Conservation (phyloP, 768 basidiomycete genomes). For the Leccinum uliginosum region DNA sequence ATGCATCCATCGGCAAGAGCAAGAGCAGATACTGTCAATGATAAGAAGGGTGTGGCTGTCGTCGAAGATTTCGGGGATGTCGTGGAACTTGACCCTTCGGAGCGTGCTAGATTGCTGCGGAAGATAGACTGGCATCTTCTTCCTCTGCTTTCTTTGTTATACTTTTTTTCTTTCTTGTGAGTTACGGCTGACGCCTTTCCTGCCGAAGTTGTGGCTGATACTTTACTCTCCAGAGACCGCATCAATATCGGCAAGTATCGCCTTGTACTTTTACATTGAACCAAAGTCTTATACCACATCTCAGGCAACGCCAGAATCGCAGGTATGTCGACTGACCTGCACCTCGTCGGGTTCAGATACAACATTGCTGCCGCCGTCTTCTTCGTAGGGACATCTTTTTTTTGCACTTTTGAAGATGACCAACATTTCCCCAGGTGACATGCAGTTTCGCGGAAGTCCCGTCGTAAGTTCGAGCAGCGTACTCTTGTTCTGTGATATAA, state of each 20-base stretch:
- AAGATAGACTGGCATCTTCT: conserved; percentile 22
- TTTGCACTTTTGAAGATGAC: neutral
- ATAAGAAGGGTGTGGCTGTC: neutral
- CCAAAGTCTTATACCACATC: neutral
- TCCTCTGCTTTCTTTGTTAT: conserved; percentile 14
- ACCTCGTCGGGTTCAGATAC: conserved; percentile 32
- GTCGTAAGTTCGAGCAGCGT: conserved; percentile 26
- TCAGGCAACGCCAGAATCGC: conserved; percentile 43
- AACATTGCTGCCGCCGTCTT: conserved; percentile 39
- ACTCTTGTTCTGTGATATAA: conserved; percentile 1
- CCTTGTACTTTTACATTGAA: neutral
- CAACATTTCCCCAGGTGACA: conserved; percentile 21
- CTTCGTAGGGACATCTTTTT: conserved; percentile 24
- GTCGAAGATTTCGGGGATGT: neutral
- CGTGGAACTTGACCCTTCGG: neutral
- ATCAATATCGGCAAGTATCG: conserved; percentile 38
- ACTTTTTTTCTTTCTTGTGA: conserved; percentile 19
- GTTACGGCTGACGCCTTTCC: neutral
- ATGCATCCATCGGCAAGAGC: neutral
- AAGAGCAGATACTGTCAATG: neutral
- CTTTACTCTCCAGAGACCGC: conserved; percentile 33
- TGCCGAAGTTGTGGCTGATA: neutral
- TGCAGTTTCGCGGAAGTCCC: conserved; percentile 38
- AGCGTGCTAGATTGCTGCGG: conserved; percentile 8
- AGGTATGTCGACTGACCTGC: conserved; percentile 37